phyloP scores from a whole-genome alignment of 768 basidiomycete genomes.

The Lactarius hengduanensis region DNA sequence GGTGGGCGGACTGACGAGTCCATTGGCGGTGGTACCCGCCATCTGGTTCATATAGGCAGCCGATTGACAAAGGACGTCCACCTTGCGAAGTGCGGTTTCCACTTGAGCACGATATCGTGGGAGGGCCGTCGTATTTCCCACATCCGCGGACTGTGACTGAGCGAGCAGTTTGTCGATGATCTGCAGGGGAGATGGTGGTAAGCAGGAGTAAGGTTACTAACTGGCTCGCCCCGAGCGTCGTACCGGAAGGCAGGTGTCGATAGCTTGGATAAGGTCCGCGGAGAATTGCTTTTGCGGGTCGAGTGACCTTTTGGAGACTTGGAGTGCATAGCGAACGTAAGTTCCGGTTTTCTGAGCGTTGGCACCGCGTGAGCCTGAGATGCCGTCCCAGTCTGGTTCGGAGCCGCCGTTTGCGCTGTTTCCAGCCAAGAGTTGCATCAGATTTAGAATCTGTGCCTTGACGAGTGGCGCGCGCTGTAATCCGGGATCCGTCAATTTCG shows the following conservation, averaged over 20 bases:
- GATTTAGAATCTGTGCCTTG: neutral
- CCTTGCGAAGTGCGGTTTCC: neutral
- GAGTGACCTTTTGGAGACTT: neutral
- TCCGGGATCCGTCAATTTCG: conserved; percentile 4
- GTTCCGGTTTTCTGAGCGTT: neutral
- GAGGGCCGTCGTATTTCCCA: conserved; percentile 2
- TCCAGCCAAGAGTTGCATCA: neutral
- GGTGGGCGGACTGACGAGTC: conserved; percentile 1
- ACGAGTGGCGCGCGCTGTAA: conserved; percentile 7
- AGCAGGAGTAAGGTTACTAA: neutral
- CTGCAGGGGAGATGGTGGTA: neutral
- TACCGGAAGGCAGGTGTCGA: conserved; percentile 2
- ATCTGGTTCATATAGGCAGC: conserved; percentile 5
- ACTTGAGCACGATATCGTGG: neutral
- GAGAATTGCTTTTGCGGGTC: conserved; percentile 2
- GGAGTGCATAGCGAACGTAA: neutral
- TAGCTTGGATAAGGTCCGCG: conserved; percentile 3
- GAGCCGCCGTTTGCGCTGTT: neutral
- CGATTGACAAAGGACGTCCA: neutral
- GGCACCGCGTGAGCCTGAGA: neutral
- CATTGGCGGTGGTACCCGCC: conserved; percentile 8
- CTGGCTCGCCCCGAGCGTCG: neutral
- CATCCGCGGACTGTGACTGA: neutral
- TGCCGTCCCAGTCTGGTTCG: neutral
- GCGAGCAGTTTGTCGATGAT: conserved; percentile 1